phyloP scores from a whole-genome alignment of 208 protist species.

The Endotrypanum monterogeii region DNA sequence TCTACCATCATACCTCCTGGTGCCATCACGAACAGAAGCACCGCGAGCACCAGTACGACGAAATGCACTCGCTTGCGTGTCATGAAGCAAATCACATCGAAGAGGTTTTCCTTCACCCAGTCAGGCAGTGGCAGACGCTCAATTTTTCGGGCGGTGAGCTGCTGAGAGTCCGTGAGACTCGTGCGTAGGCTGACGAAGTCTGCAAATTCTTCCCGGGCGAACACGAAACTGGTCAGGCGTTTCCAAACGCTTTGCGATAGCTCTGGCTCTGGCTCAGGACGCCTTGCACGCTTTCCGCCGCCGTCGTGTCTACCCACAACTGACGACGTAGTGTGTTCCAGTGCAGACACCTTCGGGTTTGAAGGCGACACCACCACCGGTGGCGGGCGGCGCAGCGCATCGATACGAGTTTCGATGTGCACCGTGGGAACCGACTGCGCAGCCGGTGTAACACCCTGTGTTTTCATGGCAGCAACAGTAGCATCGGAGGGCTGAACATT shows the following conservation, averaged over 20 bases:
- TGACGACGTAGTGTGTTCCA: background rate
- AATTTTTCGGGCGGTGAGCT: constrained; percentile 17
- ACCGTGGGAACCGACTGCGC: constrained; percentile 10
- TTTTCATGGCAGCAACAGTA: constrained; percentile 9
- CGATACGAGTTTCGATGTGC: background rate
- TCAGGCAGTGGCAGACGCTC: constrained; percentile 36
- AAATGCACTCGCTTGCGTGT: constrained; percentile 54
- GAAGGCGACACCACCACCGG: constrained; percentile 16
- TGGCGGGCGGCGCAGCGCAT: constrained; percentile 19
- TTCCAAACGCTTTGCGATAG: background rate
- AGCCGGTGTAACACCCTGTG: constrained; percentile 5
- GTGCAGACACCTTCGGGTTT: constrained; percentile 13
- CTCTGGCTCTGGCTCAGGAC: background rate
- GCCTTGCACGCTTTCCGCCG: background rate
- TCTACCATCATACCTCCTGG: constrained; percentile 30
- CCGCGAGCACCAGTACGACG: constrained; percentile 30
- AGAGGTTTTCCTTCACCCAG: constrained; percentile 38
- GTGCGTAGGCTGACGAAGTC: constrained; percentile 27
- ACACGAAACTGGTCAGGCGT: constrained; percentile 21
- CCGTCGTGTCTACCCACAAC: background rate
- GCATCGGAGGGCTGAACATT: constrained; percentile 11
- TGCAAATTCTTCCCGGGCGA: constrained; percentile 34
- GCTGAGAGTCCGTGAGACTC: constrained; percentile 9
- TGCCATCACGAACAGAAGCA: constrained; percentile 24
- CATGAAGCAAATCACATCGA: constrained; percentile 60